Conservation (phyloP, 1,284 basidiomycete species). For the Exobasidium cylindrosporum region DNA sequence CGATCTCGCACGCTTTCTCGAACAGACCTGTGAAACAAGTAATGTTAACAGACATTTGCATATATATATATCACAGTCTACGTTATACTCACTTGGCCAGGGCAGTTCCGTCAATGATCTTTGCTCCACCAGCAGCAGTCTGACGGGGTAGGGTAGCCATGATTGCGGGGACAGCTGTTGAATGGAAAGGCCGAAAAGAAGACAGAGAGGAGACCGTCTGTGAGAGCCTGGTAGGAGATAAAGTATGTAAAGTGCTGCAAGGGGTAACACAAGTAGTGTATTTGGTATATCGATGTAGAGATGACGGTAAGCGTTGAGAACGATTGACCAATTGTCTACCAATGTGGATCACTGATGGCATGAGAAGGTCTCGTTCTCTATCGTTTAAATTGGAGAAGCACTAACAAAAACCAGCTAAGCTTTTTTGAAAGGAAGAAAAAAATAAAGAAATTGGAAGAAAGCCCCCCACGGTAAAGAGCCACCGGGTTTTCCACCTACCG, state of each 20-base stretch:
- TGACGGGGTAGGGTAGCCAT: slow-evolving; percentile 29
- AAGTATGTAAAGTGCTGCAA: no score
- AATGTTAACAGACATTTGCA: slow-evolving; percentile 1
- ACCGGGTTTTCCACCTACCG: no score
- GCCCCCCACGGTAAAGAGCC: no score
- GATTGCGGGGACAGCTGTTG: slow-evolving; percentile 16
- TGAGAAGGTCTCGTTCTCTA: neutral
- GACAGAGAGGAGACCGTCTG: neutral
- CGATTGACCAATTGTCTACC: neutral
- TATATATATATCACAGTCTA: neutral
- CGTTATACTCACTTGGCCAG: slow-evolving; percentile 72
- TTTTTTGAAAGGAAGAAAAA: no score
- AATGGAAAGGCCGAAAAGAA: slow-evolving; percentile 16
- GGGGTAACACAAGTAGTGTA: no score
- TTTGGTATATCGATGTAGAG: neutral
- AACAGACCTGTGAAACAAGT: slow-evolving; percentile 23
- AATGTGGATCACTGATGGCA: neutral
- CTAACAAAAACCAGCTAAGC: no score
- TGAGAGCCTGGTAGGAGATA: neutral
- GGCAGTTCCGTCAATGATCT: slow-evolving; percentile 80
- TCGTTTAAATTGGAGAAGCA: no score
- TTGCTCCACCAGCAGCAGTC: slow-evolving; percentile 43
- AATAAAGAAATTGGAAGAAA: no score
- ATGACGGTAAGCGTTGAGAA: neutral
- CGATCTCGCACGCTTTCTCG: slow-evolving; percentile 40